These are phyloP conservation scores for Tuber indicum DNA, from an alignment of 495 filamentous ascomycete species.

Conservation along the genomic window DNA sequence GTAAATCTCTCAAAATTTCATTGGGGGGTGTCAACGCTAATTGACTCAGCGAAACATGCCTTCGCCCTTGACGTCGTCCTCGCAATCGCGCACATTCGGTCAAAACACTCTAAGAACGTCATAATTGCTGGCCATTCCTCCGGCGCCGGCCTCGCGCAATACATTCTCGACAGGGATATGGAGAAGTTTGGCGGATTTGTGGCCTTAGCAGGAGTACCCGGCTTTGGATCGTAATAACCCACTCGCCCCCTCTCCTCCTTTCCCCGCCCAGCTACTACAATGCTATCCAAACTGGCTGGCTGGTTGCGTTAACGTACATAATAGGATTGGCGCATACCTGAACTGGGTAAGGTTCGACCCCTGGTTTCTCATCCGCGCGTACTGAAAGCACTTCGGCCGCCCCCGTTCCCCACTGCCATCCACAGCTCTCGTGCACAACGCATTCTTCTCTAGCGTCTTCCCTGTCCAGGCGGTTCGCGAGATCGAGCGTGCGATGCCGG, in stretches of 20 bases:
- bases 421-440: slow-evolving; percentile 43
- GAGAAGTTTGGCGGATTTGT: slow-evolving; percentile 45
- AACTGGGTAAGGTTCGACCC: slow-evolving; percentile 48
- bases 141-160: slow-evolving; percentile 48
- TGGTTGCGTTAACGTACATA: slow-evolving; percentile 8
- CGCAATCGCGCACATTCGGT: slow-evolving; percentile 43
- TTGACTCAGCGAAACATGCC: slow-evolving; percentile 41
- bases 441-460: slow-evolving; percentile 46
- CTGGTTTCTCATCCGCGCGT: slow-evolving; percentile 45
- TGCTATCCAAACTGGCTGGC: background rate
- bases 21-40: slow-evolving; percentile 42
- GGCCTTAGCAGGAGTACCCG: slow-evolving; percentile 45
- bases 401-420: slow-evolving; percentile 49
- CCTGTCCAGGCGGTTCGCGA: slow-evolving; percentile 37
- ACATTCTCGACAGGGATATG: slow-evolving; percentile 44
- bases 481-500: slow-evolving; percentile 43
- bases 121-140: slow-evolving; percentile 49
- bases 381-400: slow-evolving; percentile 46
- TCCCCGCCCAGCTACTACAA: background rate
- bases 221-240: slow-evolving; percentile 45
- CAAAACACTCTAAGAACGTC: slow-evolving; percentile 35
- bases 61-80: slow-evolving; percentile 47
- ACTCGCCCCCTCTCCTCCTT: background rate
- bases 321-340: slow-evolving; percentile 44
- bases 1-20: slow-evolving; percentile 28